Percentiles rank a stretch among this genome's conserved stretches.
Evolutionary conservation across 306 rosid genomes (phyloP).

Genomic region (Abrus precatorius): DNA sequence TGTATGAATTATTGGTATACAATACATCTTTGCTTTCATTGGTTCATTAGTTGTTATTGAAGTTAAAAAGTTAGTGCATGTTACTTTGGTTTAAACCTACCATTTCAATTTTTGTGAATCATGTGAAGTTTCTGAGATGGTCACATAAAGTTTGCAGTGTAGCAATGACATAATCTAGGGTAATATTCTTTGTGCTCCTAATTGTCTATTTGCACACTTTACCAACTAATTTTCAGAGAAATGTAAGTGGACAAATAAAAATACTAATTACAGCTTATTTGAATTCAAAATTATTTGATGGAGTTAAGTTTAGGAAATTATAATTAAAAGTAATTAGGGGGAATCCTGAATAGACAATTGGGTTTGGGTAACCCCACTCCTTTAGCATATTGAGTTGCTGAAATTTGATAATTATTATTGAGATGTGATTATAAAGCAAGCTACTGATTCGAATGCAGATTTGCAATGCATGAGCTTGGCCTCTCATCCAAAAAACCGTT

Average conservation of each 20-base stretch:
- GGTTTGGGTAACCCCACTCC: background rate
- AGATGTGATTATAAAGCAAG: slow-evolving; percentile 42
- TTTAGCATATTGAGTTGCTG: slow-evolving; percentile 29
- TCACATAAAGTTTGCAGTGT: background rate
- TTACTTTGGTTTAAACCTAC: background rate
- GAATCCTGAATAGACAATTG: background rate
- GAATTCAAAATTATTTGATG: background rate
- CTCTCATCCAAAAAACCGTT: slow-evolving; percentile 87
- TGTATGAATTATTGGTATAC: background rate
- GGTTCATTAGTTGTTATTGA: slow-evolving; percentile 8
- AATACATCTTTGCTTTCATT: slow-evolving; percentile 26
- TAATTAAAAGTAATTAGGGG: background rate
- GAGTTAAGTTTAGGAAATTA: background rate
- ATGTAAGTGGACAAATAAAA: background rate
- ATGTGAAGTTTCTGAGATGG: slow-evolving; percentile 34
- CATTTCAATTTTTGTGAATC: slow-evolving; percentile 1
- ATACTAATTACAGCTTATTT: slow-evolving; percentile 1
- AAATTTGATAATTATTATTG: slow-evolving; percentile 15
- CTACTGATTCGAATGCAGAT: slow-evolving; percentile 62
- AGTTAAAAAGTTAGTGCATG: background rate
- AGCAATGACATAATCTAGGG: slow-evolving; percentile 10
- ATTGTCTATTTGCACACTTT: background rate
- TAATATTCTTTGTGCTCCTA: slow-evolving; percentile 6
- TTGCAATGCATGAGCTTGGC: slow-evolving; percentile 97
- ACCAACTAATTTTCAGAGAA: background rate